Evolutionary conservation across 1,139 yeast species (phyloP).

Genomic region (Saccharomyces hybrid): DNA sequence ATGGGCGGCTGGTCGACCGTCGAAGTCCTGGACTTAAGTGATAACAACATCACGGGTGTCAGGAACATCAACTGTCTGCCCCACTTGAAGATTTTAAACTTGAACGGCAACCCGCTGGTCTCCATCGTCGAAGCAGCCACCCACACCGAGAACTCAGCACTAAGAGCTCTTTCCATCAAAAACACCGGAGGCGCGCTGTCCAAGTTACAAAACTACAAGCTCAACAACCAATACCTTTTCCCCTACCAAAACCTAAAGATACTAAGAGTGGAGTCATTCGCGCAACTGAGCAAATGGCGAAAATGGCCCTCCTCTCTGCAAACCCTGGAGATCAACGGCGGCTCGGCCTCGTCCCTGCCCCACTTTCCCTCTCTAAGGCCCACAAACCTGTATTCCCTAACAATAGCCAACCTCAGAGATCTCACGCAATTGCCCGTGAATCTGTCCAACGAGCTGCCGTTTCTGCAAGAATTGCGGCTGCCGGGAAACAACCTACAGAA

Average conservation of each 20-base stretch:
- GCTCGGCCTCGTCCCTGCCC: constrained; percentile 3
- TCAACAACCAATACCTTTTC: neutral
- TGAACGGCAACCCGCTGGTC: constrained; percentile 23
- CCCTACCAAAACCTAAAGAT: constrained; percentile 4
- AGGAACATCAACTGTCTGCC: constrained; percentile 15
- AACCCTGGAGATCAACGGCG: constrained; percentile 2
- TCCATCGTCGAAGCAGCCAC: neutral
- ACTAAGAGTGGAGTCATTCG: constrained; percentile 5
- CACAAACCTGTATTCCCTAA: neutral
- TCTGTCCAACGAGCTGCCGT: constrained; percentile 1
- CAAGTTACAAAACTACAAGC: neutral
- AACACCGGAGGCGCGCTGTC: neutral
- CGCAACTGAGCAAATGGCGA: constrained; percentile 1
- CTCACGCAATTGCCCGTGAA: constrained; percentile 1
- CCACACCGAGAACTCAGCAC: neutral
- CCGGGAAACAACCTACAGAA: constrained; percentile 2
- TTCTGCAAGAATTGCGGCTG: constrained; percentile 4
- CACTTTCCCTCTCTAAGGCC: neutral
- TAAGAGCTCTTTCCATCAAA: neutral
- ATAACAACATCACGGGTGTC: constrained; percentile 18
- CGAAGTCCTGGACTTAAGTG: constrained; percentile 20
- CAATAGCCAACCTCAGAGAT: constrained; percentile 1
- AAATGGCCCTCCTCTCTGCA: constrained; percentile 3
- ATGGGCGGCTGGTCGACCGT: constrained; percentile 20
- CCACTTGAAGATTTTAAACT: constrained; percentile 14